Base-by-base conservation (phyloP, 2,329 filamentous ascomycete genomes). In the Catunica adiposa region DNA sequence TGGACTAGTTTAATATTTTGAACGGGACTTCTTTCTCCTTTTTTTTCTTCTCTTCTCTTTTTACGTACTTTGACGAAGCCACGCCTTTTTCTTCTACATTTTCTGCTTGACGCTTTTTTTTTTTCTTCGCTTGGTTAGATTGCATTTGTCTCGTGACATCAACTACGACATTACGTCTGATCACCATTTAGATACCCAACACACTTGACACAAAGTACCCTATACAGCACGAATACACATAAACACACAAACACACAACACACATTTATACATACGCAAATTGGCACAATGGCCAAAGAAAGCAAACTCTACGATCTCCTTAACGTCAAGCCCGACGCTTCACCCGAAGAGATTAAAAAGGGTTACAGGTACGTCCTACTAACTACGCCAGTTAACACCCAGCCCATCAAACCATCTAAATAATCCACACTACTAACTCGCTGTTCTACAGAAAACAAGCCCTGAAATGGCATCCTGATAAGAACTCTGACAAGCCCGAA, bases 301-400 rank as follows among this genome's bases (percentile, higher is more conserved):
- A 92, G 86, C 54, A 95, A 94, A 71, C 83, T 97, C 61, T 98
- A 98, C 75, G 88, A 97, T 69, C 77, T 80, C 61, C 76, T 98
- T 64, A 75, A 77, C 66, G 74, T 96, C 70, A 84, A 86, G 68
- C 79, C 90, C 38, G 79, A 82, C 59, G 88, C 89, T 23, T 77
- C 81, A 23, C 87, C 94, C 70, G 90, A 96, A 66, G 90, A 97
- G 61, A 94, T 98, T 68, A 97, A 96, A 69, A 98, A 97, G 68
- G 92, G 82, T 58, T 95, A 95, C 69, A 79, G 86, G 83, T 86
- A 82, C 69, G 78, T 65, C 31, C 8, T 52, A 9, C 11, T n/a
- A n/a, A 42, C 54, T 47, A 42, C 38, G 42, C 29, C 51, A 46
- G n/a, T 51, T 51, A 56, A 29, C 15, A 22, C 40, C 7, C 40